phyloP scores from a whole-genome alignment of 2,329 filamentous ascomycete species.

The Arachnopeziza araneosa region DNA sequence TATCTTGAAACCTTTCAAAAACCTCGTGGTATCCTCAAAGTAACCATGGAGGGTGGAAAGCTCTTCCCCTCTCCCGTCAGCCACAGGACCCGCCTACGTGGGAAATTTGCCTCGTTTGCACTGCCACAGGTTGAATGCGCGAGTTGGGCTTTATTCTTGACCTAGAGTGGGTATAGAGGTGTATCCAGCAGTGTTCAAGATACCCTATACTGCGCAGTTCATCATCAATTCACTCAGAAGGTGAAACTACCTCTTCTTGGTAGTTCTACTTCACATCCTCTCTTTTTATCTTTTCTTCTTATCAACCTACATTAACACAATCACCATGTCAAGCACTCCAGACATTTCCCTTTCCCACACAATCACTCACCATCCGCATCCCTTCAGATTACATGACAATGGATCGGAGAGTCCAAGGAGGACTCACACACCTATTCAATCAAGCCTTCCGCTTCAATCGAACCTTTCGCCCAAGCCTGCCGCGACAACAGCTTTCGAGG shows the following conservation, averaged over 20 bases:
- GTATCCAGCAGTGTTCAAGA: too few species aligned
- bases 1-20: too few species aligned
- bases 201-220: too few species aligned
- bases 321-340: constrained; percentile 17
- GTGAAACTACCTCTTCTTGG: not conserved
- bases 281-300: not conserved
- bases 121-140: too few species aligned
- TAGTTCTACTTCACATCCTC: not conserved
- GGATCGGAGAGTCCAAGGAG: constrained; percentile 18
- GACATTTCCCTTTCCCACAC: constrained; percentile 22
- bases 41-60: too few species aligned
- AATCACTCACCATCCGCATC: constrained; percentile 30
- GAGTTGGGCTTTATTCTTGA: too few species aligned
- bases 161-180: too few species aligned
- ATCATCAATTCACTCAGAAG: too few species aligned
- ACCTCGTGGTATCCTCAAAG: too few species aligned
- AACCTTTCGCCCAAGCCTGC: constrained; percentile 27
- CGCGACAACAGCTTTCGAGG: constrained; percentile 38
- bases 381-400: constrained; percentile 27
- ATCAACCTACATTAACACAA: not conserved
- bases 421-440: constrained; percentile 23
- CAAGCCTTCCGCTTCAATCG: constrained; percentile 10
- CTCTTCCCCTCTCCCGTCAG: too few species aligned
- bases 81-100: too few species aligned
- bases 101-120: too few species aligned